Evolutionary conservation across 2,329 filamentous ascomycete species (phyloP), one percentile per base, ranked within the genome.

Genomic region (Colletotrichum sp.): DNA sequence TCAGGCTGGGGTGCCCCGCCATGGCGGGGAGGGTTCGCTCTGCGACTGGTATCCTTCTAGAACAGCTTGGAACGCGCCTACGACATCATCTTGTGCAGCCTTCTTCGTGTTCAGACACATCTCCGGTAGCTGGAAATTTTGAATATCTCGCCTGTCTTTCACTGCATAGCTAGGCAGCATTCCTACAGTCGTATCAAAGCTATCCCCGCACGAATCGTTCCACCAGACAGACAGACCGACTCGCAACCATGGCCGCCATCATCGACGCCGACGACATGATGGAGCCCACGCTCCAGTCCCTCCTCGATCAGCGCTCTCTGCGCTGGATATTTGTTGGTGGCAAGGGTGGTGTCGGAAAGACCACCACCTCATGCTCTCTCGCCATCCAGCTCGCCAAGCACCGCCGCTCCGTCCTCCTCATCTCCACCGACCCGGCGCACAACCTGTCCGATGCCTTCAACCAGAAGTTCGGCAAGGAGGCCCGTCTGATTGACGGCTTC

Each of bases 271-370:
- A 96, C 84, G 89, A 92, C 63, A 62, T 59, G 66, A 93, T 99
- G 88, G 96, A 98, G 88, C 96, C 97, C 64, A 95, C 95, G 69
- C 95, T 99, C 82, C 95, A 98, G 88, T 95, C 95, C 79, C 96
- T 99, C 83, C 92, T 99, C 82, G 95, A 98, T 89, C 97, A 99
- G 87, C 95, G 96, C 86, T 94, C 95, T 39, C 93, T 99, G 72
- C 95, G 97, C 84, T 99, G 97, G 97, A 98, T 99, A 87, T 99
- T 99, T 82, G 97, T 99, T 76, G 97, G 97, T 82, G 97, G 97
- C 80, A 99, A 99, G 88, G 97, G 97, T 82, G 97, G 97, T 84
- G 97, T 99, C 62, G 97, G 97, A 85, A 99, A 99, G 90, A 99
- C 97, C 32, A 99, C 97, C n/a, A 99, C 97, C 18, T 99, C 96